These are phyloP conservation scores for Panaeolus papilionaceus DNA, from an alignment of 768 basidiomycete species.

Conservation along the genomic window DNA sequence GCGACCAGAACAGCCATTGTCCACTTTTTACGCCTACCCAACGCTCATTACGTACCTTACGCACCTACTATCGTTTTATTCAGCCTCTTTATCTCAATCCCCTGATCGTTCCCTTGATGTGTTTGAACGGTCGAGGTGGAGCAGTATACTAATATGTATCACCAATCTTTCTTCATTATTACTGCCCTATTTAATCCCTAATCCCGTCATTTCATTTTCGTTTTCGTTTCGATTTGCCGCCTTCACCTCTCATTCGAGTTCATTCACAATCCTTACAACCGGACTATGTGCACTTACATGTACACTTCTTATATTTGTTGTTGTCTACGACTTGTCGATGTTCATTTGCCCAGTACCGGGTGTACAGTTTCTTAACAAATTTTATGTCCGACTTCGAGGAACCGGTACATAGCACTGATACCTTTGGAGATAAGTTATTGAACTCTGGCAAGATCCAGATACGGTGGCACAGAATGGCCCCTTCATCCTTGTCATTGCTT, in stretches of 20 bases:
- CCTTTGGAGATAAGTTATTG: not conserved
- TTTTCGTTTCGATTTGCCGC: not conserved
- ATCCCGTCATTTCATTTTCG: not conserved
- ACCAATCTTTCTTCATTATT: not conserved
- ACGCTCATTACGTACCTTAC: constrained; percentile 6
- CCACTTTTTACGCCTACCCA: not conserved
- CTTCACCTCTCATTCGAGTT: not conserved
- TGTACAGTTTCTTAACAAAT: no score
- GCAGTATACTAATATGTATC: constrained; percentile 8
- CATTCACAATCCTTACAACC: not conserved
- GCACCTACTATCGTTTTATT: not conserved
- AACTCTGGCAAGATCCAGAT: no score
- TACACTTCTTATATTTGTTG: not conserved
- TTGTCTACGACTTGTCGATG: not conserved
- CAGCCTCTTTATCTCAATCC: not conserved
- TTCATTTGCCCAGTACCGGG: not conserved
- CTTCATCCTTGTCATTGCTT: no score
- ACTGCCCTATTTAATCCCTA: not conserved
- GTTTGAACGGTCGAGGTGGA: constrained; percentile 10
- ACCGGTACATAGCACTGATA: not conserved
- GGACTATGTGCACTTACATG: not conserved
- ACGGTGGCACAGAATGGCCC: no score
- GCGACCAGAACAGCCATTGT: constrained; percentile 1
- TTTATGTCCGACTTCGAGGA: no score
- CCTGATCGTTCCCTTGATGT: constrained; percentile 2